These are phyloP conservation scores for Achaetomium macrosporum DNA, from an alignment of 2,329 filamentous ascomycete genomes.

Conservation along the genomic window DNA sequence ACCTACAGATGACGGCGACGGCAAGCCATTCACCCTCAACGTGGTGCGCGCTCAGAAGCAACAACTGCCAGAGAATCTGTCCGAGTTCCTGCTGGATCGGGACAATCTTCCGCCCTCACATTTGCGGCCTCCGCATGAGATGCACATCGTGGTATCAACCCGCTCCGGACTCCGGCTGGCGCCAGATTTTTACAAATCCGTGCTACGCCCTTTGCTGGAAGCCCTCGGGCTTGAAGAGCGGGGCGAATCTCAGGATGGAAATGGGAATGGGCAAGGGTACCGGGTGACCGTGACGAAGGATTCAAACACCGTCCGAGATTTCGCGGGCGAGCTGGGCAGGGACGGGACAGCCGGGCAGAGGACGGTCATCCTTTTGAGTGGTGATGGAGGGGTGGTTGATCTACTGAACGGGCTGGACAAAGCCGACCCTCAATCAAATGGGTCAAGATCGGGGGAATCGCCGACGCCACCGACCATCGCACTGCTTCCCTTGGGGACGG, in stretches of 20 bases:
- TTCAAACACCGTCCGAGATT: slow-evolving; percentile 56
- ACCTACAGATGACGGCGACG: neutral
- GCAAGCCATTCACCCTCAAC: slow-evolving; percentile 19
- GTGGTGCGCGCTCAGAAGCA: slow-evolving; percentile 21
- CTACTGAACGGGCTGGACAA: slow-evolving; percentile 59
- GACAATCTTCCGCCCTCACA: slow-evolving; percentile 30
- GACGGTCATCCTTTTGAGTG: slow-evolving; percentile 72
- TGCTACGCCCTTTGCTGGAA: slow-evolving; percentile 51
- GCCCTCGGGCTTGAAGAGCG: slow-evolving; percentile 34
- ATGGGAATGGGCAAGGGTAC: slow-evolving; percentile 31
- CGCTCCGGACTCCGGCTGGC: slow-evolving; percentile 58
- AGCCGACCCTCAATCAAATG: neutral
- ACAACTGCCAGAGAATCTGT: slow-evolving; percentile 33
- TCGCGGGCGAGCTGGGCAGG: slow-evolving; percentile 43
- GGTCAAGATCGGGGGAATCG: neutral
- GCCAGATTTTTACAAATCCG: slow-evolving; percentile 46
- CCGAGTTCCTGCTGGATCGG: slow-evolving; percentile 33
- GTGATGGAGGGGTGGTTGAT: slow-evolving; percentile 82
- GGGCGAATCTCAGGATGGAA: neutral
- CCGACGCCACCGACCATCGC: slow-evolving; percentile 39
- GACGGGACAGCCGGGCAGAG: slow-evolving; percentile 18
- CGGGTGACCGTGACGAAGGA: slow-evolving; percentile 58
- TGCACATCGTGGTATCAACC: slow-evolving; percentile 64
- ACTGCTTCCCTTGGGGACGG: slow-evolving; percentile 57
- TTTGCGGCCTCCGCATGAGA: slow-evolving; percentile 23